phyloP scores from a whole-genome alignment of 2,329 filamentous ascomycete species.

The Myrmaecium sp. region DNA sequence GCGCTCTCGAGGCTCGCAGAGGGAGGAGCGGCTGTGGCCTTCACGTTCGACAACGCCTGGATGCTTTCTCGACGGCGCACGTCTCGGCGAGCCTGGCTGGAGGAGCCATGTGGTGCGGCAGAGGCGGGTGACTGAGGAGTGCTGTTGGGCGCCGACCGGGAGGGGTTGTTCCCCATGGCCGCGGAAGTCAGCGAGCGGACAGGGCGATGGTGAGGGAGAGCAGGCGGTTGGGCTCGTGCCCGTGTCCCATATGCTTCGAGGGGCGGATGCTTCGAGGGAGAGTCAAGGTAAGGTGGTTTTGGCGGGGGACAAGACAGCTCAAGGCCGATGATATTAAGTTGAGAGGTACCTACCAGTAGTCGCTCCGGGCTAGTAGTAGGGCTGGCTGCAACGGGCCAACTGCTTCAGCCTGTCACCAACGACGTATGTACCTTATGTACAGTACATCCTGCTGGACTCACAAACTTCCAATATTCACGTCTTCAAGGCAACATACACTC shows the following conservation, averaged over 20 bases:
- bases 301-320: constrained; percentile 1
- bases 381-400: too few relatives aligned
- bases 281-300: constrained; percentile 3
- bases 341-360: neutral
- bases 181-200: neutral
- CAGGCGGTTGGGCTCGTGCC: constrained; percentile 1
- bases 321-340: too few relatives aligned
- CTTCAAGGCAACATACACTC: neutral
- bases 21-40: constrained; percentile 21
- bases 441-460: neutral
- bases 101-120: constrained; percentile 6
- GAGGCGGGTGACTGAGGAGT: constrained; percentile 7
- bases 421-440: neutral
- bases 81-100: constrained; percentile 8
- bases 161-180: constrained; percentile 22
- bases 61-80: constrained; percentile 23
- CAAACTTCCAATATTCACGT: neutral
- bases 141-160: constrained; percentile 9
- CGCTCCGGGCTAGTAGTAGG: neutral
- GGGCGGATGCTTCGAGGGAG: constrained; percentile 2
- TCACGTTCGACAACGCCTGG: constrained; percentile 19
- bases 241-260: constrained; percentile 3
- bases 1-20: constrained; percentile 20
- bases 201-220: neutral
- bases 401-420: too few relatives aligned